Evolutionary conservation across 2,329 filamentous ascomycete species (phyloP).

Genomic region (Plectosphaerella sp.): DNA sequence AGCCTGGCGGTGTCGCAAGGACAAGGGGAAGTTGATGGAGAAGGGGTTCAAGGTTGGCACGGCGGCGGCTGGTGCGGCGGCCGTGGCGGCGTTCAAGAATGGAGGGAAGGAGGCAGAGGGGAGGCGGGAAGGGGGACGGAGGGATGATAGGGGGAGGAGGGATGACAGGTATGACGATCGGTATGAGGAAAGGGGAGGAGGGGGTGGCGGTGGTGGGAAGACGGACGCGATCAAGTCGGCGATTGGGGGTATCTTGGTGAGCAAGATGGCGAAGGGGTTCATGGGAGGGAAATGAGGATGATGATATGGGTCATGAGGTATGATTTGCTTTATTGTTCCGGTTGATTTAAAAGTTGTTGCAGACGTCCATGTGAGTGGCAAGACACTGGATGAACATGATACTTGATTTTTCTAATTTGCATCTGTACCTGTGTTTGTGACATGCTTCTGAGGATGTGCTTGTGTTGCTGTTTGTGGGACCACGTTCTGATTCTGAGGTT

Average conservation of each 20-base stretch:
- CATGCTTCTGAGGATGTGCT: too few relatives aligned
- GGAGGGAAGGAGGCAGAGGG: not conserved
- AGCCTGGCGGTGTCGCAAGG: slow-evolving; percentile 10
- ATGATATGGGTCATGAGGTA: not conserved
- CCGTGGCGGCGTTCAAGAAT: slow-evolving; percentile 11
- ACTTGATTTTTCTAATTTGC: too few relatives aligned
- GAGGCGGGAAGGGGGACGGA: not conserved
- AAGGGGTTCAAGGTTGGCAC: slow-evolving; percentile 10
- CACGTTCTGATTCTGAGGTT: too few relatives aligned
- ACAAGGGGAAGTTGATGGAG: slow-evolving; percentile 8
- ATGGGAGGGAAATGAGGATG: not conserved
- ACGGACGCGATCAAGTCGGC: slow-evolving; percentile 7
- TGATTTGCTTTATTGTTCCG: not conserved
- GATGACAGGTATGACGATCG: slow-evolving; percentile 1
- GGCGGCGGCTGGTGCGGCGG: slow-evolving; percentile 11
- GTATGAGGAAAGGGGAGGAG: not conserved
- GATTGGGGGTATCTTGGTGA: slow-evolving; percentile 10
- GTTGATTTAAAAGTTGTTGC: not conserved
- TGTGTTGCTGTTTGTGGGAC: too few relatives aligned
- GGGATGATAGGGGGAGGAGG: not conserved
- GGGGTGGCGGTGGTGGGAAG: not conserved
- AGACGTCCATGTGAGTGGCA: not conserved
- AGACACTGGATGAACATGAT: not conserved
- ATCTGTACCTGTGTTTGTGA: too few relatives aligned
- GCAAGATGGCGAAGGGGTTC: slow-evolving; percentile 5